Base-by-base conservation (phyloP, 352 stramenopile genomes). In the Paralagenidium karlingii region DNA sequence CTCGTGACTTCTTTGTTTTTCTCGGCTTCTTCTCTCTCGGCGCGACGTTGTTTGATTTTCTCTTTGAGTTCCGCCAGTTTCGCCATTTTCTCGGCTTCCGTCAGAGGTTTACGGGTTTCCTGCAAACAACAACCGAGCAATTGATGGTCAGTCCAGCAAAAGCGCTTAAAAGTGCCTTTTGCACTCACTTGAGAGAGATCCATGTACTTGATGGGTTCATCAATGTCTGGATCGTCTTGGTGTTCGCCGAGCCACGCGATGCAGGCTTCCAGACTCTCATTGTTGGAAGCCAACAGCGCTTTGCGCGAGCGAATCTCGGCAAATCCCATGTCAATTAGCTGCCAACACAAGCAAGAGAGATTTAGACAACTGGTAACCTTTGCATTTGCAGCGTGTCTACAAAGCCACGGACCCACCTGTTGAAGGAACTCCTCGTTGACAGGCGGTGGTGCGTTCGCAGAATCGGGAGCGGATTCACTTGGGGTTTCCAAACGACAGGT, bases 241-340 rank as follows among this genome's bases (percentile, higher is more conserved):
- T 94, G 82, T 41, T 92, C 78, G 27, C 73, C 70, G 37, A 94
- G 55, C 83, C 83, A 95, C 40, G 87, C 79, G 37, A 95, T 73
- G 0, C 79, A 77, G 16, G 68, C 41, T 31, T 95, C 82, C 18
- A 95, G 26, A 13, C 58, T 63, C 11, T 73, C 58, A 12, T 59
- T 79, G 24, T 88, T 74, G 15, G 77, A 89, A 25, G 77, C 80
- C 39, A 93, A 52, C 43, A 95, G 56, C 22, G 75, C 78, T 51
- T 94, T 94, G 41, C 75, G 70, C 2, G 67, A 70, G 8, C 67
- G 70, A 8, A 94, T 48, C 34, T 91, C 79, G 8, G 65, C 46
- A 22, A 95, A 95, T 3, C 79, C 82, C 81, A 95, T 94, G 16
- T 92, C 78, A 15, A 67, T 62, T 28, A 90, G 45, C 44, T n/a